Evolutionary conservation across 345 rosid species (phyloP).

Genomic region (Ceriops tagal): DNA sequence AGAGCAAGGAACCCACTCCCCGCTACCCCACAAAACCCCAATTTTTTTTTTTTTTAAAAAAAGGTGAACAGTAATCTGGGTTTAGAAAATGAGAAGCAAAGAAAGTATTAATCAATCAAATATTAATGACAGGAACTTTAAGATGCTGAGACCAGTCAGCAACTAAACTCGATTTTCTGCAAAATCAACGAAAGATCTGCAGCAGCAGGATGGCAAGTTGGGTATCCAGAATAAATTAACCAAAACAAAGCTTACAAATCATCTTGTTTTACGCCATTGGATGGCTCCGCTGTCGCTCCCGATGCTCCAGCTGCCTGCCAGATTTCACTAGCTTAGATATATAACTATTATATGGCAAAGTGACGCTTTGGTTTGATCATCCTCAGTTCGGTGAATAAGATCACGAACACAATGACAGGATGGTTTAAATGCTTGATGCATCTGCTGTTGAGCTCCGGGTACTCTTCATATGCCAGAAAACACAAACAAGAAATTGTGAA

Average conservation of each 20-base stretch:
- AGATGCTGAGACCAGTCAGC: conserved; percentile 23
- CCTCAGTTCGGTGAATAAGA: no score
- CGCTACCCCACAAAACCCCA: no score
- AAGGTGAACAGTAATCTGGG: no score
- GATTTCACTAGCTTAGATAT: conserved; percentile 4
- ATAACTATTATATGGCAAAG: neutral
- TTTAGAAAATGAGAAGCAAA: no score
- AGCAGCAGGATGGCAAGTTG: neutral
- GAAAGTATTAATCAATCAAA: no score
- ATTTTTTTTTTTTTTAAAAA: no score
- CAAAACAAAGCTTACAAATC: conserved; percentile 45
- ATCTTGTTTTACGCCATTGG: conserved; percentile 44
- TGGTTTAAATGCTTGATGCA: conserved; percentile 50
- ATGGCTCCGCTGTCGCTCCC: conserved; percentile 37
- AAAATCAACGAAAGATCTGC: conserved; percentile 6
- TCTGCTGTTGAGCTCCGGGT: conserved; percentile 75
- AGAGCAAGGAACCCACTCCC: no score
- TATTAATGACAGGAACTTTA: conserved; percentile 20
- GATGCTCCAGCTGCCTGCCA: conserved; percentile 51
- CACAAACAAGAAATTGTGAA: neutral
- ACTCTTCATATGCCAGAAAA: conserved; percentile 91
- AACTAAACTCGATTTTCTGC: conserved; percentile 38
- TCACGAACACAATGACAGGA: conserved; percentile 52
- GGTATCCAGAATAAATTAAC: neutral
- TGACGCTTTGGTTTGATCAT: no score